A percentile compares a stretch with the other conserved stretches of the same genome.
phyloP scores from a whole-genome alignment of 2,329 filamentous ascomycete genomes.

The Fusarium penzigii region DNA sequence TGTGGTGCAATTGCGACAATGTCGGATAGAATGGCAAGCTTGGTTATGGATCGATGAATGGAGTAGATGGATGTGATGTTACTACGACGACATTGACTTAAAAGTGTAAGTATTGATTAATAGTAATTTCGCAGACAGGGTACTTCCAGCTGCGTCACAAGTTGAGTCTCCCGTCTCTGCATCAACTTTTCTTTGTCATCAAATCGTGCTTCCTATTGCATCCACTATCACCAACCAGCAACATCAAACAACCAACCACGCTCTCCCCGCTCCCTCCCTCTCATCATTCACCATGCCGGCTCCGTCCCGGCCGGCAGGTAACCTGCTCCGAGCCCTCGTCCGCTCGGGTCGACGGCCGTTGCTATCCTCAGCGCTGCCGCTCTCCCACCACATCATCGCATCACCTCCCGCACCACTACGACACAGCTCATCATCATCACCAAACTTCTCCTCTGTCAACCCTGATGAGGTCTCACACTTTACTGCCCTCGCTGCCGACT shows the following conservation, averaged over 20 bases:
- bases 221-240: slow-evolving; percentile 15
- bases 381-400: slow-evolving; percentile 6
- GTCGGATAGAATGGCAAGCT: slow-evolving; percentile 22
- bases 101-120: neutral
- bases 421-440: slow-evolving; percentile 23
- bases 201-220: slow-evolving; percentile 8
- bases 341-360: slow-evolving; percentile 7
- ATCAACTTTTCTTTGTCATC: slow-evolving; percentile 19
- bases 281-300: slow-evolving; percentile 23
- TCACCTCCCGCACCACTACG: slow-evolving; percentile 6
- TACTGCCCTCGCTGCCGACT: slow-evolving; percentile 85
- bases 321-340: slow-evolving; percentile 22
- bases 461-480: slow-evolving; percentile 91
- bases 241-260: slow-evolving; percentile 3
- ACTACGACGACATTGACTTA: too few species aligned
- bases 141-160: neutral
- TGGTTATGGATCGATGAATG: neutral
- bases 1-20: slow-evolving; percentile 10
- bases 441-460: slow-evolving; percentile 71
- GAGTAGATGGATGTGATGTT: neutral
- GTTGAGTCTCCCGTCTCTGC: slow-evolving; percentile 3
- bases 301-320: slow-evolving; percentile 24
- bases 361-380: slow-evolving; percentile 4
- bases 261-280: slow-evolving; percentile 3
- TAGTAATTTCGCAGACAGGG: too few species aligned